phyloP scores from a whole-genome alignment of 208 protist genomes.

The Trypanosoma cruzi region DNA sequence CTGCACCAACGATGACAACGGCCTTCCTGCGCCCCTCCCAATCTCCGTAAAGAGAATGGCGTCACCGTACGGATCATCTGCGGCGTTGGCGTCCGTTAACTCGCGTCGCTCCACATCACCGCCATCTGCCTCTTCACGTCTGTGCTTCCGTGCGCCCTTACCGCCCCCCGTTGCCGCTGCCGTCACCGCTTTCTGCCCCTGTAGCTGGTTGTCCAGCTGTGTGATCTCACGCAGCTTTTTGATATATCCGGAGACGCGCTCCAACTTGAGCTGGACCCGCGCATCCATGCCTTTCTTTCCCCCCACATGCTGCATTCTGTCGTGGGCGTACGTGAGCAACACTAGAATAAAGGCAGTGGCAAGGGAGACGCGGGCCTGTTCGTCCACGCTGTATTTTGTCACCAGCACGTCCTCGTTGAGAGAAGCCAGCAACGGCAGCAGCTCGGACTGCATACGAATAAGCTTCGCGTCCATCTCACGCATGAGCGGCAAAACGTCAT shows the following conservation, averaged over 20 bases:
- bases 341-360: conserved; percentile 70
- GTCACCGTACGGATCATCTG: conserved; percentile 23
- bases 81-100: conserved; percentile 1
- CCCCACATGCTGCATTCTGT: conserved; percentile 50
- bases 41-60: conserved; percentile 29
- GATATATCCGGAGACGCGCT: conserved; percentile 87
- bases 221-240: conserved; percentile 88
- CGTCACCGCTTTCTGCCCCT: conserved; percentile 2
- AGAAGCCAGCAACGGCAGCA: conserved; percentile 49
- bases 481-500: conserved; percentile 53
- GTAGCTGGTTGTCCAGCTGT: conserved; percentile 22
- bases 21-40: conserved; percentile 1
- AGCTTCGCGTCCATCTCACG: conserved; percentile 45
- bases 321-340: conserved; percentile 66
- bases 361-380: conserved; percentile 83
- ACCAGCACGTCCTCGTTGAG: conserved; percentile 77
- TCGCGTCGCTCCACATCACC: not conserved
- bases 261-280: conserved; percentile 83
- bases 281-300: conserved; percentile 33
- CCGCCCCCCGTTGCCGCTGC: not conserved
- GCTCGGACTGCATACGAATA: conserved; percentile 28
- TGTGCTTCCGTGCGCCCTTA: not conserved
- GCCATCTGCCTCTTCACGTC: not conserved
- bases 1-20: conserved; percentile 6
- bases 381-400: conserved; percentile 65